Percentiles rank a stretch among this genome's conserved stretches.
phyloP scores from a whole-genome alignment of 140 eudicot species.

The Cichorium intybus region DNA sequence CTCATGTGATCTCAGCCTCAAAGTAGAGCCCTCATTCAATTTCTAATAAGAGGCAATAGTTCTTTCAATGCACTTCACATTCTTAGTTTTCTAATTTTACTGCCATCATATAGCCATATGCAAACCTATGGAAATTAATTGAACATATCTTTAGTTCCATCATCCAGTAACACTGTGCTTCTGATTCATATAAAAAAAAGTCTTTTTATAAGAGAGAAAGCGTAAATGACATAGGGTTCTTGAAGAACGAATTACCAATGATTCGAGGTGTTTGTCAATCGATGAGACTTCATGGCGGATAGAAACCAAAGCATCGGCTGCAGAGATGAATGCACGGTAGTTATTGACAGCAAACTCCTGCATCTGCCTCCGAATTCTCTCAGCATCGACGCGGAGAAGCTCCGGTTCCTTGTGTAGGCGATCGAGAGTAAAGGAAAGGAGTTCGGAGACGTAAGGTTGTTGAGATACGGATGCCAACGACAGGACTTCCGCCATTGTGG shows the following conservation, averaged over 20 bases:
- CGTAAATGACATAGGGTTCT: background rate
- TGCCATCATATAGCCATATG: background rate
- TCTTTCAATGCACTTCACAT: background rate
- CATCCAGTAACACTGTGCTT: background rate
- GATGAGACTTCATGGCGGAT: constrained; percentile 76
- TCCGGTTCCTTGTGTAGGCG: constrained; percentile 99
- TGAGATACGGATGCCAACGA: constrained; percentile 88
- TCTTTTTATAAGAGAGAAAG: background rate
- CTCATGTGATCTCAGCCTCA: background rate
- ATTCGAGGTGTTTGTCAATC: constrained; percentile 83
- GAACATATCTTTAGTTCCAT: background rate
- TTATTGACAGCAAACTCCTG: constrained; percentile 94
- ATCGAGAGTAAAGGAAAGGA: constrained; percentile 95
- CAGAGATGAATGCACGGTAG: constrained; percentile 91
- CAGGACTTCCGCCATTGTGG: constrained; percentile 49
- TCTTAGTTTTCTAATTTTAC: constrained; percentile 4
- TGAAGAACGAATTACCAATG: constrained; percentile 49
- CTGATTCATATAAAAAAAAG: background rate
- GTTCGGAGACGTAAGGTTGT: constrained; percentile 97
- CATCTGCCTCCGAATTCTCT: constrained; percentile 94
- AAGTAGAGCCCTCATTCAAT: background rate
- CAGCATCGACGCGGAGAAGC: constrained; percentile 95
- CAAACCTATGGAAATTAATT: background rate
- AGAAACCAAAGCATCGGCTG: constrained; percentile 89
- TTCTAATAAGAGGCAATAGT: constrained; percentile 3